phyloP scores from a whole-genome alignment of 2,329 filamentous ascomycete species.

The Scopulariopsis brevicaulis region DNA sequence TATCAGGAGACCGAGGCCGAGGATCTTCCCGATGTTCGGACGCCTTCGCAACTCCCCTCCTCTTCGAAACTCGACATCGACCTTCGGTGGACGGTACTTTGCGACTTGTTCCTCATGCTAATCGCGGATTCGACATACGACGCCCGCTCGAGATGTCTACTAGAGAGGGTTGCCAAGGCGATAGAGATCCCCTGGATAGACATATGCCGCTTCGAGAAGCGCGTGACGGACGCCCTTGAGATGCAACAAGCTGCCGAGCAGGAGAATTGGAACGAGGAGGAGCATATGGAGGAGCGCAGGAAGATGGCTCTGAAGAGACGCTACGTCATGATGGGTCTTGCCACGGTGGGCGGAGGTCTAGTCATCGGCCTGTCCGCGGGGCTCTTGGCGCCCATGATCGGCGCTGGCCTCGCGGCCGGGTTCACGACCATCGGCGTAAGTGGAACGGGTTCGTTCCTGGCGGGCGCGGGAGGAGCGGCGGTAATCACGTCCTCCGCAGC shows the following conservation, averaged over 20 bases:
- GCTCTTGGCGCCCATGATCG: slow-evolving; percentile 84
- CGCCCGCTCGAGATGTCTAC: slow-evolving; percentile 68
- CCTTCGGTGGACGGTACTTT: slow-evolving; percentile 91
- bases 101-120: slow-evolving; percentile 89
- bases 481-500: slow-evolving; percentile 87
- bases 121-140: slow-evolving; percentile 95
- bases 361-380: slow-evolving; percentile 94
- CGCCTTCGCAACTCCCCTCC: slow-evolving; percentile 69
- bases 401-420: slow-evolving; percentile 83
- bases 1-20: slow-evolving; percentile 55
- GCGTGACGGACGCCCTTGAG: slow-evolving; percentile 89
- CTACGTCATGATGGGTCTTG: slow-evolving; percentile 92
- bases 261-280: slow-evolving; percentile 96
- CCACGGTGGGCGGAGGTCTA: slow-evolving; percentile 86
- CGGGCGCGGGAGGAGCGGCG: slow-evolving; percentile 83
- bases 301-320: slow-evolving; percentile 73
- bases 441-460: slow-evolving; percentile 80
- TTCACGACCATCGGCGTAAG: slow-evolving; percentile 91
- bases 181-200: slow-evolving; percentile 83
- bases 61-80: slow-evolving; percentile 89
- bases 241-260: slow-evolving; percentile 94
- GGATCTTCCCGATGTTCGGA: slow-evolving; percentile 68
- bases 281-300: slow-evolving; percentile 77
- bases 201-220: slow-evolving; percentile 93
- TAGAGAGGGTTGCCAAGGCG: slow-evolving; percentile 72